These are phyloP conservation scores for Recurvomyces mirabilis DNA, from an alignment of 495 filamentous ascomycete species.

Conservation along the genomic window DNA sequence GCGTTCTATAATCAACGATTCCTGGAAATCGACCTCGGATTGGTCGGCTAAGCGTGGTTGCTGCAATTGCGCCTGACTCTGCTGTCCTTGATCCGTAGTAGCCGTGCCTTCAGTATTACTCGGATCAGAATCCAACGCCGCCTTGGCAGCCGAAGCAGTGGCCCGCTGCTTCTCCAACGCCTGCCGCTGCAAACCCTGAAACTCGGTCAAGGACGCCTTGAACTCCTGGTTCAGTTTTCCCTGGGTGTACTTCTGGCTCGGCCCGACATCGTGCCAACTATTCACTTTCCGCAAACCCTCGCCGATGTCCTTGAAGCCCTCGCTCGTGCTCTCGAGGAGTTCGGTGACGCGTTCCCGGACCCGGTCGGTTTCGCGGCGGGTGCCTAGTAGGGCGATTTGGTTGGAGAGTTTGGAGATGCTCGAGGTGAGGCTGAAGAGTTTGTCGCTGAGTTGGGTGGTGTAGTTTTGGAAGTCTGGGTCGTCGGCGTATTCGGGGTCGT, in stretches of 20 bases:
- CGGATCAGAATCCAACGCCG: slow-evolving; percentile 50
- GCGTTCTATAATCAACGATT: slow-evolving; percentile 85
- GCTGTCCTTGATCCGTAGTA: slow-evolving; percentile 13
- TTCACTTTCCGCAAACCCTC: slow-evolving; percentile 88
- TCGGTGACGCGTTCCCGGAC: slow-evolving; percentile 83
- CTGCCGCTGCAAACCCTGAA: slow-evolving; percentile 77
- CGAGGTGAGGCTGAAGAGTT: slow-evolving; percentile 75
- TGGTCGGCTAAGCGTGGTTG: slow-evolving; percentile 75
- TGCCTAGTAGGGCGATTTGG: slow-evolving; percentile 77
- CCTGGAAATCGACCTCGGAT: slow-evolving; percentile 96
- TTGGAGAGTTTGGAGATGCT: slow-evolving; percentile 71
- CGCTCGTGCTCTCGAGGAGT: slow-evolving; percentile 70
- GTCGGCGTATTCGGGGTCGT: slow-evolving; percentile 68
- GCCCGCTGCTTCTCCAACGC: slow-evolving; percentile 88
- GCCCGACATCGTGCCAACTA: slow-evolving; percentile 83
- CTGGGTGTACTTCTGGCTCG: slow-evolving; percentile 86
- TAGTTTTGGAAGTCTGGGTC: slow-evolving; percentile 84
- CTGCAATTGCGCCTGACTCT: slow-evolving; percentile 60
- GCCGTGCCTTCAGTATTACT: background rate
- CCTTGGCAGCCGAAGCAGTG: slow-evolving; percentile 66
- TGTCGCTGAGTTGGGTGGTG: slow-evolving; percentile 68
- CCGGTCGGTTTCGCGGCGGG: slow-evolving; percentile 77
- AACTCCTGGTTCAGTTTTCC: slow-evolving; percentile 90
- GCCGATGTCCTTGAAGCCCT: slow-evolving; percentile 82
- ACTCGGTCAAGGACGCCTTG: slow-evolving; percentile 72